Evolutionary conservation across 768 basidiomycete species (phyloP).

Genomic region (Tricholoma terreum): DNA sequence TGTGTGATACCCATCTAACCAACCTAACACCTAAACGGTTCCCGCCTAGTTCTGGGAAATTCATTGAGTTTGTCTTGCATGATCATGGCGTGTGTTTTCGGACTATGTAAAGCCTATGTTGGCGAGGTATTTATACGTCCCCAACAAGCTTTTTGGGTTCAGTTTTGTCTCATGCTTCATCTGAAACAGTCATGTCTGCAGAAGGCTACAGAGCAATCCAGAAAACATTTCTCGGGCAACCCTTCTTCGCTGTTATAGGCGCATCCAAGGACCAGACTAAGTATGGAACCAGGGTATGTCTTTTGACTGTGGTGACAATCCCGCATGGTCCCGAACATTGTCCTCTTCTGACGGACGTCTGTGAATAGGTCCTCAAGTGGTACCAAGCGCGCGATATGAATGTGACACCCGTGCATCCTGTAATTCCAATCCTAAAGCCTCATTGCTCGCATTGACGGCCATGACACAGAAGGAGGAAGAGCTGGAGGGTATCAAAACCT

Average conservation of each 20-base stretch:
- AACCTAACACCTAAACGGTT: too few species aligned
- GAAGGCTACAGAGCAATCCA: constrained; percentile 34
- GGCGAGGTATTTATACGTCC: constrained; percentile 8
- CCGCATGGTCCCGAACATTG: not conserved
- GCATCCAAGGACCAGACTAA: constrained; percentile 78
- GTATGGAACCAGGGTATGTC: constrained; percentile 68
- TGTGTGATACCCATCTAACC: not conserved
- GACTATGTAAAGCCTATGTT: constrained; percentile 6
- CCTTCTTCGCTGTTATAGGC: constrained; percentile 75
- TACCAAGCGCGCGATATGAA: constrained; percentile 56
- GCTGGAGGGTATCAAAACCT: constrained; percentile 61
- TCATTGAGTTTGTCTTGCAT: not conserved
- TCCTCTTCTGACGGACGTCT: not conserved
- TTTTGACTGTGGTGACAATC: too few species aligned
- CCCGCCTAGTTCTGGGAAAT: not conserved
- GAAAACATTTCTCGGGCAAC: constrained; percentile 60
- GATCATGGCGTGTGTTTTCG: constrained; percentile 7
- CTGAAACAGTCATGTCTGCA: constrained; percentile 6
- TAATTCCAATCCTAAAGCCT: constrained; percentile 30
- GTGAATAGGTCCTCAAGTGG: constrained; percentile 68
- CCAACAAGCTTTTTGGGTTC: too few species aligned
- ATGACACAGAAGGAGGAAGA: constrained; percentile 59
- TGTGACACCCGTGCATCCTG: constrained; percentile 76
- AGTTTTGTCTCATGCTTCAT: not conserved
- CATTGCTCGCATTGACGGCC: not conserved